Evolutionary conservation across 192 early-diverging fungal genomes (phyloP), one percentile per base, ranked within the genome.

Genomic region (Umbelopsis ramanniana): DNA sequence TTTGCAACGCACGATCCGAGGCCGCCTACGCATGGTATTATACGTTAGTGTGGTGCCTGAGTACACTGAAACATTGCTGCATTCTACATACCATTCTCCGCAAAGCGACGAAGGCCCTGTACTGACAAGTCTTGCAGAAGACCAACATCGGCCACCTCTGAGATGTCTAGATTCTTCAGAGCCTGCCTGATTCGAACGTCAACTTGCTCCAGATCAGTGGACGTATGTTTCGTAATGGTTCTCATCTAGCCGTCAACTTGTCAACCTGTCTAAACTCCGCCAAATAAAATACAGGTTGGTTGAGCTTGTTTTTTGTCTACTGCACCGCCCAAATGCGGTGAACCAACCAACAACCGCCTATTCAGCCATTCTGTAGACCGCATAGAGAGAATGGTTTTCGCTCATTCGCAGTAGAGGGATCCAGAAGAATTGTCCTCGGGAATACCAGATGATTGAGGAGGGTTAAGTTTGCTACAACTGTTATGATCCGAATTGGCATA

Each of bases 1-100:
- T 77, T 84, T 11, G 80, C 81, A 53, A 84, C 77, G 35, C 80
- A 79, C 24, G 75, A 77, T 26, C 82, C 82, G 11, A 84, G 66
- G 6, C 82, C 82, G 9, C 82, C 82, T 81, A 50, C 48, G 26
- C 3, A 21, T 15, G 48, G 7, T 6, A 11, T 24, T 2, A 12
- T 37, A 35, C 37, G 15, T 19, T 17, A 6, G 29, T 17, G 29
- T 35, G 10, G 22, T 54, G n/a, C 23, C 53, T 26, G 23, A 12
- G 9, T 3, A 19, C 21, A 54, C 22, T n/a, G 15, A 35, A 21
- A 50, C 48, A 50, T 15, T 14, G 19, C 5, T 8, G 48, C 17
- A 15, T 12, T 50, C 1, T 19, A 11, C 57, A 19, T 37, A 63
- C 57, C 57, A 63, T 29, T 63, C 57, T 63, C 57, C 57, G 57